Evolutionary conservation across 345 rosid species (phyloP), one percentile per base, ranked within the genome.

Genomic region (Psidium friedrichsthalianum): DNA sequence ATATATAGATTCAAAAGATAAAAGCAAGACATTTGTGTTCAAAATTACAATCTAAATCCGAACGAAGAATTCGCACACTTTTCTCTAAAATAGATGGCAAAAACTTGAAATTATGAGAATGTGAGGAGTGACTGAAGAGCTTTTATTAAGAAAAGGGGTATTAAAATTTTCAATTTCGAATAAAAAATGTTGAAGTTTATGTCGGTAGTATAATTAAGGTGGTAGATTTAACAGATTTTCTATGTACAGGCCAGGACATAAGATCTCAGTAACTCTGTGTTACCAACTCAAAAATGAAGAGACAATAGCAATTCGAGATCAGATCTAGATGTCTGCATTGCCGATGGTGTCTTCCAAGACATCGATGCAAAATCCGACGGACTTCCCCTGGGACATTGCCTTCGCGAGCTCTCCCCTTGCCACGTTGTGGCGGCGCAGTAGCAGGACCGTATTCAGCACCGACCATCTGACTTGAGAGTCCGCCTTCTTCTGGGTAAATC

Each of bases 401-500:
- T 91, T 91, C 2, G 95, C 95, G 59, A 97, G 95, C 84, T 94
- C 92, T 56, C 94, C 88, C 87, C 93, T 89, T 4, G 96, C 96
- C 4, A 36, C 83, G 89, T 93, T 89, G 24, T 97, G 98, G 27
- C 98, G 95, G 49, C 98, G 96, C 90, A 94, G 85, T 11, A 95
- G 86, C 52, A 95, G 85, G 44, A 95, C 86, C 11, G 96, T 95
- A 89, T 93, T 95, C 85, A 97, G 91, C 4, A 94, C 93, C 58
- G 98, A 92, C 99, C 99, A 95, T 86, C 99, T 90, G 49, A 97
- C 95, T 86, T 93, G 98, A 8, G 98, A 95, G 84, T 97, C 96
- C 14, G 91, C 96, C 87, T 96, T 94, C 96, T 94, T 95, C 86
- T 93, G 98, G 44, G 99, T 93, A 85, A 96, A 96, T 20, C 96